Base-by-base conservation (phyloP, 2,329 filamentous ascomycete species). In the Epichloe aotearoae region DNA sequence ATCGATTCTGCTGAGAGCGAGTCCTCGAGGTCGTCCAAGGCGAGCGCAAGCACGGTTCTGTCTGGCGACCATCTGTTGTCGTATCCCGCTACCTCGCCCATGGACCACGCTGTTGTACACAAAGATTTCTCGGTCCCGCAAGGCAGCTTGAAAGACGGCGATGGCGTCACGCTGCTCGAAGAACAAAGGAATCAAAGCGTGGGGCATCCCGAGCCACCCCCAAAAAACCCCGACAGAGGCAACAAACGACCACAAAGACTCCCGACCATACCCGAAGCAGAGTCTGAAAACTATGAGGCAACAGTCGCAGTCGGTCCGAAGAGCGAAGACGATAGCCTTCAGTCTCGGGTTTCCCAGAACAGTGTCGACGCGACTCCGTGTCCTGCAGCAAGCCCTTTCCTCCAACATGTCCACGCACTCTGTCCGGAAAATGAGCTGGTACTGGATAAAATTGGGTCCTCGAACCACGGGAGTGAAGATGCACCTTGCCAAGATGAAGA, bases 171-270 rank as follows among this genome's bases (percentile, higher is more conserved):
- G 33, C 14, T 30, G 15, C 19, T 26, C 17, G 20, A 38, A 8
- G 33, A 45, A 38, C 47, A 45, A 14, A 14, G n/a, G 19, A 11
- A 17, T 36, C 33, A 36, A 49, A 20, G 38, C 26, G 41, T 15
- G 82, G 46, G 36, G 26, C 15, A n/a, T 10, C 37, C 23, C 8
- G 38, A 42, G n/a, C 41, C 43, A 10, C 46, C 50, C 50, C 50
- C 45, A 4, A 45, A 34, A 34, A 51, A 49, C 30, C 49, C 49
- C 12, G 47, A 49, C 46, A 37, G 49, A n/a, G 39, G 74, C 73
- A 56, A 62, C 68, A 3, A 72, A 76, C 47, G 58, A 71, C 7
- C 56, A 62, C 20, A 65, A 58, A 10, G 63, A 66, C 51, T 53
- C 3, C 19, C 51, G 5, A 53, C 51, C 17, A 53, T 53, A 26